A percentile compares a stretch with the other conserved stretches of the same genome.
These are phyloP conservation scores for Chlorociboria aeruginascens DNA, from an alignment of 495 filamentous ascomycete genomes.

Conservation along the genomic window DNA sequence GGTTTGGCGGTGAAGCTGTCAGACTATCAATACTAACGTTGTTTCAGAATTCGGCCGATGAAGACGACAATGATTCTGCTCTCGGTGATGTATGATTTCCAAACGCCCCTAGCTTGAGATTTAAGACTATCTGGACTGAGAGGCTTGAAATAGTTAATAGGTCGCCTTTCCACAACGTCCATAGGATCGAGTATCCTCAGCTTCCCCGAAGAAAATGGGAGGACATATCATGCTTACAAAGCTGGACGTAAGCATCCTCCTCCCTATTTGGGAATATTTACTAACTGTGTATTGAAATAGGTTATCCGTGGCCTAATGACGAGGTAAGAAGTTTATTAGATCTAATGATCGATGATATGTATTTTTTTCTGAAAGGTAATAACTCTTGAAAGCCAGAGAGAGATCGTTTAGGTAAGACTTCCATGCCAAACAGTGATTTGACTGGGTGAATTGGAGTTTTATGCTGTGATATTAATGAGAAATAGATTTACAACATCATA, in stretches of 20 bases:
- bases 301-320: not conserved
- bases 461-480: not conserved
- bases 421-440: not conserved
- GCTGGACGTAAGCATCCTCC: slow-evolving; percentile 21
- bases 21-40: no score
- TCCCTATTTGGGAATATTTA: no score
- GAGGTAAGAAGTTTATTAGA: not conserved
- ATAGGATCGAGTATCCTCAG: slow-evolving; percentile 19
- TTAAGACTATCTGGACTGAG: not conserved
- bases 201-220: slow-evolving; percentile 21
- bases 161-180: slow-evolving; percentile 10
- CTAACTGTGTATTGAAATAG: not conserved
- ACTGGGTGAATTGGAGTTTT: not conserved
- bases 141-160: no score
- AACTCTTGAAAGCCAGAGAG: no score
- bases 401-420: no score
- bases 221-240: slow-evolving; percentile 26
- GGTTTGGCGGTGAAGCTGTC: no score
- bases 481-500: slow-evolving; percentile 36
- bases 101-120: not conserved
- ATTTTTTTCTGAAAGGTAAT: no score
- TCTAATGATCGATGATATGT: not conserved
- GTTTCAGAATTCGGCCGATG: no score
- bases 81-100: not conserved
- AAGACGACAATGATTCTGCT: not conserved